Base-by-base conservation (phyloP, 202 grass and related monocot genomes). In the Carex arenaria region DNA sequence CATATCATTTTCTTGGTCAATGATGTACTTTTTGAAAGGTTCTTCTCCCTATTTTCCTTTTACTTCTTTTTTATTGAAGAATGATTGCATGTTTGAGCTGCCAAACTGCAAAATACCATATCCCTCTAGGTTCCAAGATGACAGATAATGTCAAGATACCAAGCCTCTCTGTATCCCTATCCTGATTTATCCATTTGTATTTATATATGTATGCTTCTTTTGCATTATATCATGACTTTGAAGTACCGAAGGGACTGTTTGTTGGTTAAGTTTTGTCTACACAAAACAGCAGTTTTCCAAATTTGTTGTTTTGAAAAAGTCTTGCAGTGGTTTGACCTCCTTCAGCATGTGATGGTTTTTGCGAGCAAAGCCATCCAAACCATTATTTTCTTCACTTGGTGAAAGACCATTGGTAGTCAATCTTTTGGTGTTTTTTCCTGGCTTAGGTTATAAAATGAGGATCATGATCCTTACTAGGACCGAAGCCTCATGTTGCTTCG, bases 11-110 rank as follows among this genome's bases (percentile, higher is more conserved):
- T 95, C 88, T 86, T 99, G 64, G 89, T 88, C 85, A 99, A 99
- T 10, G 96, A 99, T 83, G 94, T 99, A 84, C 96, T 99, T 82
- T 99, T 99, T 62, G 96, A 99, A 81, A 93, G 96, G 95, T 98
- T 31, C 26, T 32, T 54, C 2, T 76, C 15, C 34, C 72, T 76
- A 75, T 55, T 76, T 19, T n/a, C 22, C 4, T 54, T 14, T 54
- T 54, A 26, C 5, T 47, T 28, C 6, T 5, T 32, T 72, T 72
- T 30, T 32, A 3, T 26, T 18, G 49, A 26, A 76, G 49, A 55
- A 32, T 18, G 22, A 56, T 76, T 55, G 26, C 69, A 56, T 76
- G 23, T 76, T 56, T 76, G 31, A 15, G 14, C 49, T 4, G 15
- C 67, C 45, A 43, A 40, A 11, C 15, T 70, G 8, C 7, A 28